Base-by-base conservation (phyloP, 2,329 filamentous ascomycete species). In the Colletotrichum sp. region DNA sequence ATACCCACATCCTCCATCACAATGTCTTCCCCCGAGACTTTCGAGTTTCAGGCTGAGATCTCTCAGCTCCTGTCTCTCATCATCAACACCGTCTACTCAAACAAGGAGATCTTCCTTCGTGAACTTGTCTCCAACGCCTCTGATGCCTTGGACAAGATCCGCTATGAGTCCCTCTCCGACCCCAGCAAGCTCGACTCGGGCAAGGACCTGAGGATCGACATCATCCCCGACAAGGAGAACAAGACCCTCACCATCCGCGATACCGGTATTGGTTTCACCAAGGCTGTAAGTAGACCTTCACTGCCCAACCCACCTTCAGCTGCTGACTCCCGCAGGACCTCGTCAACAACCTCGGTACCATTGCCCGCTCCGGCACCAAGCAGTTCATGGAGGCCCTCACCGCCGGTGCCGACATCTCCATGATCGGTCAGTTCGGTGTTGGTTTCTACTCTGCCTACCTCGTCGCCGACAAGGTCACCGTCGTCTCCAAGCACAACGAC, bases 31-130 rank as follows among this genome's bases (percentile, higher is more conserved):
- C 71, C 74, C 34, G 96, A 98, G 91, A 98, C 96, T 82, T 99
- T 99, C 91, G 96, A 98, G 94, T 99, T 98, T 92, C 97, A 99
- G 94, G 97, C 97, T 94, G 97, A 99, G 95, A 99, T 99, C 87
- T 98, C 96, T 94, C 97, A 99, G 95, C 95, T 99, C 81, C 94
- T 99, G 86, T 96, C 94, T 82, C 95, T 99, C 87, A 99, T 99
- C 90, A 99, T 99, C 93, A 99, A 99, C 95, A 98, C 97, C 81
- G 97, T 99, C 91, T 99, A 98, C 93, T 98, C 96, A 83, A 99
- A 99, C 94, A 99, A 99, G 93, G 97, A 98, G 90, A 98, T 99
- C 87, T 99, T 99, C 94, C 90, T 99, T 84, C 92, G 97, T 94
- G 97, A 99, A 90, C 87, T 99, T 83, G 95, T 99, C 85, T 98